Evolutionary conservation across 192 early-diverging fungal species (phyloP).

Genomic region (Powellomyces hirtus): DNA sequence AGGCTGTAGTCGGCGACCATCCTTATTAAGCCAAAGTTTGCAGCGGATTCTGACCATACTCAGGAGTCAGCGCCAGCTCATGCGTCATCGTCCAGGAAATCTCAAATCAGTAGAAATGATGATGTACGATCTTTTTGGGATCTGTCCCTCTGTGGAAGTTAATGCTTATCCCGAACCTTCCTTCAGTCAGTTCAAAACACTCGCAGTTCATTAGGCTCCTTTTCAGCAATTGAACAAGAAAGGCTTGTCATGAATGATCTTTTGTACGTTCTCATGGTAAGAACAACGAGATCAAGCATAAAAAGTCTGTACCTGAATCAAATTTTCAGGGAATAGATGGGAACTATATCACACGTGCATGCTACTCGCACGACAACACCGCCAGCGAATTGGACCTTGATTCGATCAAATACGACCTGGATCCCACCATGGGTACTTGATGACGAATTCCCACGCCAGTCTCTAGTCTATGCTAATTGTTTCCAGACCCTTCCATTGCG

Average conservation of each 20-base stretch:
- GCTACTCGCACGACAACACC: not conserved
- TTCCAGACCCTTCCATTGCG: conserved; percentile 45
- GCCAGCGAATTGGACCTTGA: not conserved
- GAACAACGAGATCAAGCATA: no score
- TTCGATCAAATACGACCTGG: not conserved
- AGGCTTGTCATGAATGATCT: conserved; percentile 85
- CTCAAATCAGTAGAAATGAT: no score
- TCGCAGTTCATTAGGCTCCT: not conserved
- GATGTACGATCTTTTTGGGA: no score
- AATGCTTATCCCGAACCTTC: no score
- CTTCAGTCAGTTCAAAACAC: not conserved
- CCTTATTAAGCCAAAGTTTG: no score
- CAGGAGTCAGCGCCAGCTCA: no score
- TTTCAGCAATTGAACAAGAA: conserved; percentile 60
- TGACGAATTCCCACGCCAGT: no score
- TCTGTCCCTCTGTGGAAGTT: no score
- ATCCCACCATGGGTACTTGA: conserved; percentile 14
- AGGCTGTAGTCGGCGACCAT: not conserved
- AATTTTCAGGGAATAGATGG: conserved; percentile 76
- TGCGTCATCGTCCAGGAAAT: not conserved
- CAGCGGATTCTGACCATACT: not conserved
- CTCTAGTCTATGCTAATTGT: not conserved
- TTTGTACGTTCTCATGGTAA: conserved; percentile 80
- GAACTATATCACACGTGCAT: conserved; percentile 40
- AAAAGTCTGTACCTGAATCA: not conserved